Percentiles rank a stretch among this genome's conserved stretches.
Conservation (phyloP, 177 flowering plant species). For the Tripterygium wilfordii region DNA sequence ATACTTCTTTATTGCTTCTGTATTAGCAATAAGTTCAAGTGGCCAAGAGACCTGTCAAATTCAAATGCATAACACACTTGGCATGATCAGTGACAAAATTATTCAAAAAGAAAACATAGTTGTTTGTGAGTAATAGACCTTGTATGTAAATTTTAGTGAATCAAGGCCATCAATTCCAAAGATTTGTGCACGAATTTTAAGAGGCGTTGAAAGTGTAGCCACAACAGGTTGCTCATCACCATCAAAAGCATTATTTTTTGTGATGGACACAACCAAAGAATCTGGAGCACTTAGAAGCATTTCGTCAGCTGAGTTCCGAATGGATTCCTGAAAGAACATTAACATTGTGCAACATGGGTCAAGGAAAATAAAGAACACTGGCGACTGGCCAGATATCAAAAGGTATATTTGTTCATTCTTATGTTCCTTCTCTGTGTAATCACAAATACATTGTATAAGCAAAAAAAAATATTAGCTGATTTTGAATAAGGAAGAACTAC, state of each 20-base stretch:
- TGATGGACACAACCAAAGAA: slow-evolving; percentile 71
- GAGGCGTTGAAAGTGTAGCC: slow-evolving; percentile 37
- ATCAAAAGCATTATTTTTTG: slow-evolving; percentile 27
- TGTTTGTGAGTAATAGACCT: too few species aligned
- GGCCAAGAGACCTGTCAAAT: slow-evolving; percentile 88
- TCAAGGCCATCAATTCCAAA: slow-evolving; percentile 80
- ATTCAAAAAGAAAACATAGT: too few species aligned
- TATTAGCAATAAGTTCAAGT: slow-evolving; percentile 89
- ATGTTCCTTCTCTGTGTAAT: too few species aligned
- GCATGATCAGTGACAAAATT: too few species aligned
- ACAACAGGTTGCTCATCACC: slow-evolving; percentile 30
- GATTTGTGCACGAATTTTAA: slow-evolving; percentile 33
- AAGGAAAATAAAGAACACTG: too few species aligned
- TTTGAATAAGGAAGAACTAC: too few species aligned
- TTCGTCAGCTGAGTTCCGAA: slow-evolving; percentile 85
- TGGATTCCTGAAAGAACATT: slow-evolving; percentile 95
- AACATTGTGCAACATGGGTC: too few species aligned
- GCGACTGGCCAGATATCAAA: too few species aligned
- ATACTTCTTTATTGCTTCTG: slow-evolving; percentile 84
- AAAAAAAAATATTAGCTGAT: too few species aligned
- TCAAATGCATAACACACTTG: not conserved
- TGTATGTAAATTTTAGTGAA: slow-evolving; percentile 69
- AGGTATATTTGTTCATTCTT: too few species aligned
- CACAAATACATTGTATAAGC: too few species aligned
- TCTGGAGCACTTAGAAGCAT: slow-evolving; percentile 72